Percentiles rank a stretch among this genome's conserved stretches.
Evolutionary conservation across 225 moss, liverwort and hornwort genomes (phyloP).

Genomic region (Straminergon stramineum): DNA sequence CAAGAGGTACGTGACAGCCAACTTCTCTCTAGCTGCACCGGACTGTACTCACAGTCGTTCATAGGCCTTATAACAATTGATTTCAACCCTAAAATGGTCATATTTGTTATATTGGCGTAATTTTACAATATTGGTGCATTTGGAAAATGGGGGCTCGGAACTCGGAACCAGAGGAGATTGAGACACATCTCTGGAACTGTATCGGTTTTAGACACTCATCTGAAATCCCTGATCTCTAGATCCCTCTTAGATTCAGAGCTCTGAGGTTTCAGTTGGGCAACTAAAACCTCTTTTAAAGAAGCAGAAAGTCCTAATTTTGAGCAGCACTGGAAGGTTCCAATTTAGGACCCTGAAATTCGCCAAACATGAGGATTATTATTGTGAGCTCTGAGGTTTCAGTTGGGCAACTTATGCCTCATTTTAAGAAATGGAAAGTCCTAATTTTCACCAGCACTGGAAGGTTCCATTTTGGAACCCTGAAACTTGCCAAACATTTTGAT

Average conservation of each 20-base stretch:
- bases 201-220: background rate
- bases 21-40: background rate
- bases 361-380: background rate
- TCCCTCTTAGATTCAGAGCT: background rate
- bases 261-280: background rate
- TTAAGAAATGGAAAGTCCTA: background rate
- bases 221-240: background rate
- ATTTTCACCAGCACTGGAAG: background rate
- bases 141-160: background rate
- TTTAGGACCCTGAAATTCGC: background rate
- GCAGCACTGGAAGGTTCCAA: background rate
- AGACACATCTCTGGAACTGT: background rate
- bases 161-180: background rate
- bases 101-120: background rate
- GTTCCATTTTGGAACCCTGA: background rate
- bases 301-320: background rate
- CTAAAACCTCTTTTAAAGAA: background rate
- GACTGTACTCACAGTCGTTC: background rate
- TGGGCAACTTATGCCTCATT: background rate
- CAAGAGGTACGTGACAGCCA: conserved; percentile 16
- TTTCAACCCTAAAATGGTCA: background rate
- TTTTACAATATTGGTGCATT: background rate
- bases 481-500: background rate
- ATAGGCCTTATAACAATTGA: background rate
- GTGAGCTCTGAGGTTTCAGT: background rate